Conservation (phyloP, 768 basidiomycete species). For the Suillus occidentalis region DNA sequence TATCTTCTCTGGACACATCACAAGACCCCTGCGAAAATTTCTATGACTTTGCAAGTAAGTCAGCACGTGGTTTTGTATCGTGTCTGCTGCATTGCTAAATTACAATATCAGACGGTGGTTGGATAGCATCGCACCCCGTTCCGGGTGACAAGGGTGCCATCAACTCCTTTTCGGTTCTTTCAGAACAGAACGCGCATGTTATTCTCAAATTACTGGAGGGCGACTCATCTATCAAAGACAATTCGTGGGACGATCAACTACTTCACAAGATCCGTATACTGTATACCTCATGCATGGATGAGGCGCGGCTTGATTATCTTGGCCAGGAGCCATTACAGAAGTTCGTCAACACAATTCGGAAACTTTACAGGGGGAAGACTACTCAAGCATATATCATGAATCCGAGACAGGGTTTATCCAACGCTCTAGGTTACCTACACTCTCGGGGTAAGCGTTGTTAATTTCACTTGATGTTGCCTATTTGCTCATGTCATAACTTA, state of each 20-base stretch:
- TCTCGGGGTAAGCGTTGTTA: slow-evolving; percentile 61
- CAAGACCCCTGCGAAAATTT: slow-evolving; percentile 96
- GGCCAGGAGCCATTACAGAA: slow-evolving; percentile 71
- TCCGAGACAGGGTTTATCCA: slow-evolving; percentile 64
- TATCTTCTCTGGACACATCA: slow-evolving; percentile 75
- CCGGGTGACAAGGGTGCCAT: slow-evolving; percentile 81
- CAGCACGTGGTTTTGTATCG: background rate
- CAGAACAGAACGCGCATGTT: slow-evolving; percentile 75
- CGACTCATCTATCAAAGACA: slow-evolving; percentile 34
- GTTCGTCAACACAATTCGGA: slow-evolving; percentile 60
- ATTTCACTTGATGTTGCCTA: background rate
- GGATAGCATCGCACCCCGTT: slow-evolving; percentile 79
- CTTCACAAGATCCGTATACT: slow-evolving; percentile 67
- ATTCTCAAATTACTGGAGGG: slow-evolving; percentile 71
- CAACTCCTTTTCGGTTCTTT: slow-evolving; percentile 70
- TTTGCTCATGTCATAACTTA: slow-evolving; percentile 29
- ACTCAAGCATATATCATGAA: slow-evolving; percentile 36
- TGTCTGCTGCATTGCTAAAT: slow-evolving; percentile 11
- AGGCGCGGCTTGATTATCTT: slow-evolving; percentile 69
- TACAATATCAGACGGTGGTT: slow-evolving; percentile 69
- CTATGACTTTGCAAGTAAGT: slow-evolving; percentile 89
- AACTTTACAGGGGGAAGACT: slow-evolving; percentile 56
- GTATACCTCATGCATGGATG: slow-evolving; percentile 82
- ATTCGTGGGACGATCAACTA: slow-evolving; percentile 52
- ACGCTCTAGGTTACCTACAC: slow-evolving; percentile 82